Evolutionary conservation across 139 green algal genomes (phyloP), one percentile per base, ranked within the genome.

Genomic region (Tetradesmus obliquus): DNA sequence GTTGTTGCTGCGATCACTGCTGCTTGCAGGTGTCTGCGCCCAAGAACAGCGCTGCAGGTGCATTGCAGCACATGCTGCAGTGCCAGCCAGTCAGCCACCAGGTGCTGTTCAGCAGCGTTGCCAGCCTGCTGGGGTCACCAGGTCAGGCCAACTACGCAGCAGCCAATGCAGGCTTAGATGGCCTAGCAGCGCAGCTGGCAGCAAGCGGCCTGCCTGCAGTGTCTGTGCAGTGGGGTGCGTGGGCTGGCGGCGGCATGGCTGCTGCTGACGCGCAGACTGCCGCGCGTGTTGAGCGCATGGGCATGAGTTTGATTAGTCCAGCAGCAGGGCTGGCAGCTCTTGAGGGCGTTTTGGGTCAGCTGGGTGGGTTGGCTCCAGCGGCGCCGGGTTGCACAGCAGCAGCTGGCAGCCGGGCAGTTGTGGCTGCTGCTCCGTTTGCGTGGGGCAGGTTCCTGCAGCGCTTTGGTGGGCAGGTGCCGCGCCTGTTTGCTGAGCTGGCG

Each of bases 191-290:
- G 12, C 51, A 84, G 80, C 32, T 84, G 12, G 32, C 88, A 20
- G 6, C 57, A 5, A 80, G 55, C 3, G 95, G 96, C 32, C 2
- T 94, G 17, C 82, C 92, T 13, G 92, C 88, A 10, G 69, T 94
- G 71, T 96, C 93, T 74, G 83, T 98, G 76, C 97, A 99, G 92
- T 99, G 97, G 97, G 97, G 97, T 58, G 97, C 97, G 19, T 99
- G 97, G 97, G 94, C 90, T 3, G 96, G 95, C 54, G 94, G 92
- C 4, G 97, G 97, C 88, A 99, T 99, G 97, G 97, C 97, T 13
- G 92, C 94, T 1, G 45, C 58, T 6, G 95, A 95, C 74, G 94
- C 95, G 3, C 88, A 87, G 51, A 97, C 95, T 55, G 94, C 94
- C 0, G 92, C 92, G 5, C 90, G 97, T 9, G 94, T 98, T 88